Conservation (phyloP, 495 filamentous ascomycete species). For the Xylaria curta region DNA sequence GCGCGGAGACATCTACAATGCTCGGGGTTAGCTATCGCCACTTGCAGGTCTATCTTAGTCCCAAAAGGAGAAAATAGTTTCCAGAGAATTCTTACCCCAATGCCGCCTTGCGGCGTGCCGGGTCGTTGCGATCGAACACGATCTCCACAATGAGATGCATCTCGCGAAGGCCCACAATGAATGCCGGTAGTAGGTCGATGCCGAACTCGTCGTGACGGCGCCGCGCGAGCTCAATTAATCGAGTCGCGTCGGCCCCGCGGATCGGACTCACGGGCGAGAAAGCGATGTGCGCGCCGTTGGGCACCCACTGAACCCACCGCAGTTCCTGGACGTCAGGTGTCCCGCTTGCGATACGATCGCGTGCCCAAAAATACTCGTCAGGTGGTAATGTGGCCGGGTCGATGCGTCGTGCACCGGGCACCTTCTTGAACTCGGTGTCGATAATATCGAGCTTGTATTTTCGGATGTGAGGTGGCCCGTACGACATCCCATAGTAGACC, state of each 20-base stretch:
- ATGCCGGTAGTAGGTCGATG: slow-evolving; percentile 57
- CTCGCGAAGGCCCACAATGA: slow-evolving; percentile 58
- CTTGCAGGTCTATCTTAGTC: too few relatives aligned
- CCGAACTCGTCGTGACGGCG: slow-evolving; percentile 45
- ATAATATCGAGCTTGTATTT: slow-evolving; percentile 41
- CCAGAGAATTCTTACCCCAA: slow-evolving; percentile 30
- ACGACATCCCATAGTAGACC: slow-evolving; percentile 60
- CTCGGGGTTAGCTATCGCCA: too few relatives aligned
- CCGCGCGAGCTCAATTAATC: slow-evolving; percentile 39
- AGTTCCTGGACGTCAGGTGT: slow-evolving; percentile 56
- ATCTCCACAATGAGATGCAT: slow-evolving; percentile 66
- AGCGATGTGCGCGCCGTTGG: slow-evolving; percentile 59
- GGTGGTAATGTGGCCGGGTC: slow-evolving; percentile 41
- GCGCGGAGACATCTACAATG: slow-evolving; percentile 43
- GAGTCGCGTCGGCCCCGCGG: slow-evolving; percentile 47
- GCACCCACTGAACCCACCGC: slow-evolving; percentile 60
- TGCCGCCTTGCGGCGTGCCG: slow-evolving; percentile 43
- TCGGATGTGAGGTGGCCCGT: slow-evolving; percentile 43
- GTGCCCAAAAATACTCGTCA: slow-evolving; percentile 46
- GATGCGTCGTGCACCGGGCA: slow-evolving; percentile 46
- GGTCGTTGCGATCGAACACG: slow-evolving; percentile 57
- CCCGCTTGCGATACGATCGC: slow-evolving; percentile 48
- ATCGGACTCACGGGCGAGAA: slow-evolving; percentile 60
- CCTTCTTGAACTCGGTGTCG: slow-evolving; percentile 48
- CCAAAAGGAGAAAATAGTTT: too few relatives aligned